These are phyloP conservation scores for Colletotrichum cereale DNA, from an alignment of 2,329 filamentous ascomycete genomes.

Conservation along the genomic window DNA sequence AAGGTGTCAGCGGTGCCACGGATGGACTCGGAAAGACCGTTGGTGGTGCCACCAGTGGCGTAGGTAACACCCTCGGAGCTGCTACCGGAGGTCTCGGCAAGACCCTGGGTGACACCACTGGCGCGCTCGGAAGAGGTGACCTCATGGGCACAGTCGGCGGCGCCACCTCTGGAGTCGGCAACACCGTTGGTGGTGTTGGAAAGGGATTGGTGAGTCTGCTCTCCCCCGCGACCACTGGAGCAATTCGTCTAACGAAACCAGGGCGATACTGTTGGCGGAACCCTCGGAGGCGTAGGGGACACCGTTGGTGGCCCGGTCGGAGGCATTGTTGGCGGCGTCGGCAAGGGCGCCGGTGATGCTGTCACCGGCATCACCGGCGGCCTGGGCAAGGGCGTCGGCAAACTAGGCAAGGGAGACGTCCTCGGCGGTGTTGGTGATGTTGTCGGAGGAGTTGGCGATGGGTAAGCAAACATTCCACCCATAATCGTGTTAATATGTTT, in stretches of 20 bases:
- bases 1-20: slow-evolving; percentile 7
- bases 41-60: slow-evolving; percentile 25
- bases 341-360: slow-evolving; percentile 32
- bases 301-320: slow-evolving; percentile 34
- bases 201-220: slow-evolving; percentile 30
- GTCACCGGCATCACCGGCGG: slow-evolving; percentile 36
- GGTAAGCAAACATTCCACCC: background rate
- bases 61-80: slow-evolving; percentile 30
- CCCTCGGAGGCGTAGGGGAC: slow-evolving; percentile 33
- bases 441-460: slow-evolving; percentile 34
- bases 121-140: slow-evolving; percentile 29
- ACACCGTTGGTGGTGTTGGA: slow-evolving; percentile 37
- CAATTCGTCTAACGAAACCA: slow-evolving; percentile 1
- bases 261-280: slow-evolving; percentile 35
- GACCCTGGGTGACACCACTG: slow-evolving; percentile 29
- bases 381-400: slow-evolving; percentile 32
- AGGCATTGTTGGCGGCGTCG: slow-evolving; percentile 34
- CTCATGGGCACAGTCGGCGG: slow-evolving; percentile 31
- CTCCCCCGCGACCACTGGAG: background rate
- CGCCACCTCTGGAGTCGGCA: slow-evolving; percentile 22
- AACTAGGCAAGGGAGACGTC: slow-evolving; percentile 26
- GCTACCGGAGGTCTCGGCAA: slow-evolving; percentile 27
- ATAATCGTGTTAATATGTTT: rapidly evolving
- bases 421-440: slow-evolving; percentile 34
- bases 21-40: slow-evolving; percentile 27